Evolutionary conservation across 805 yeast genomes (phyloP).

Genomic region (Ogataea trehalophila): DNA sequence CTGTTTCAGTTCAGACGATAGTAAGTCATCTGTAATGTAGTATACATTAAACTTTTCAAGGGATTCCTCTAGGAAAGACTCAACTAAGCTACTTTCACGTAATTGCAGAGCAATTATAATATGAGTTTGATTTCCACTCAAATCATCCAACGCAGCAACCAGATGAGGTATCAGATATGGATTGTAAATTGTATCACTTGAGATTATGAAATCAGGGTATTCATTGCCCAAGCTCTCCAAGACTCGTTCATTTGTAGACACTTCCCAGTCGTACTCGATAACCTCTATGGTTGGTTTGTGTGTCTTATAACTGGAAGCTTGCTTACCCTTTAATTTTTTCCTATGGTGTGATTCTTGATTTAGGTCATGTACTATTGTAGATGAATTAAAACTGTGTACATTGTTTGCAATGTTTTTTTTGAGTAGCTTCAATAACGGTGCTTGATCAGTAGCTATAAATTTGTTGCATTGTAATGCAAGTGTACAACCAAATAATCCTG

Average conservation of each 20-base stretch:
- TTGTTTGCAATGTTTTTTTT: slow-evolving; percentile 42
- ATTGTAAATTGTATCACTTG: slow-evolving; percentile 65
- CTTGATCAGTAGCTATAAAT: slow-evolving; percentile 58
- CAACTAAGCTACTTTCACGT: slow-evolving; percentile 47
- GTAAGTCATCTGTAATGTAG: slow-evolving; percentile 28
- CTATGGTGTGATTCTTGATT: background rate
- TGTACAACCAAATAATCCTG: slow-evolving; percentile 44
- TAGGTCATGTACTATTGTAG: slow-evolving; percentile 11
- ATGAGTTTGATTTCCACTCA: slow-evolving; percentile 33
- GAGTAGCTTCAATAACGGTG: slow-evolving; percentile 46
- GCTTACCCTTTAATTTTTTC: background rate
- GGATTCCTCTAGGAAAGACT: slow-evolving; percentile 37
- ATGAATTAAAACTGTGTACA: slow-evolving; percentile 18
- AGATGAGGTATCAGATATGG: slow-evolving; percentile 51
- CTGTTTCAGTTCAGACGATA: slow-evolving; percentile 29
- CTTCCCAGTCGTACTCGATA: slow-evolving; percentile 61
- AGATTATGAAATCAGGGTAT: slow-evolving; percentile 45
- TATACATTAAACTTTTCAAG: slow-evolving; percentile 32
- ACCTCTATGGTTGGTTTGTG: slow-evolving; percentile 34
- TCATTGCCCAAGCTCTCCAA: slow-evolving; percentile 1
- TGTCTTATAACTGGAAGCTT: slow-evolving; percentile 2
- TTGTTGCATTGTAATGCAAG: slow-evolving; percentile 31
- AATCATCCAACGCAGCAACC: slow-evolving; percentile 35
- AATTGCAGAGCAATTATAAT: slow-evolving; percentile 48
- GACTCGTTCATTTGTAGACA: slow-evolving; percentile 18